These are phyloP conservation scores for Sporothrix variecibatus DNA, from an alignment of 2,329 filamentous ascomycete species.

Conservation along the genomic window DNA sequence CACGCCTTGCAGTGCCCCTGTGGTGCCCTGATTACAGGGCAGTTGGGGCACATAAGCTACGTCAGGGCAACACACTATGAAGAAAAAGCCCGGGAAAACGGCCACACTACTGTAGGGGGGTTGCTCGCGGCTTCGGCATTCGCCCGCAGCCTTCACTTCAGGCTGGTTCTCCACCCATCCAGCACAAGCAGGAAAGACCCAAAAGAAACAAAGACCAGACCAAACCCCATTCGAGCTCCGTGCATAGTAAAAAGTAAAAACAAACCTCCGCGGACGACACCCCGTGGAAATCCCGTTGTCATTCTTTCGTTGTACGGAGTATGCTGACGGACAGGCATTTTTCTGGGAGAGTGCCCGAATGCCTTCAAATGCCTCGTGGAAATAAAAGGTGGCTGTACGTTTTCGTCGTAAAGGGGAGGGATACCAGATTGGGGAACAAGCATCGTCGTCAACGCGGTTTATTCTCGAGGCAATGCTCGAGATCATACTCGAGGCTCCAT, in stretches of 20 bases:
- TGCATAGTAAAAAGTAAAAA: background rate
- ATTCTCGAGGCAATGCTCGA: background rate
- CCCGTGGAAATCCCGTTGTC: slow-evolving; percentile 3
- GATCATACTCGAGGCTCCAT: background rate
- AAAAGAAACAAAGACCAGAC: background rate
- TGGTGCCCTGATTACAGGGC: no score
- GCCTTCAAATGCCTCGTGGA: slow-evolving; percentile 11
- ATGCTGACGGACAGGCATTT: background rate
- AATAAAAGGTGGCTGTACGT: background rate
- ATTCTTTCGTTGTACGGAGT: background rate
- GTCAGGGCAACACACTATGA: background rate
- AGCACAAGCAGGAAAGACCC: background rate
- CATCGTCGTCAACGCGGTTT: background rate
- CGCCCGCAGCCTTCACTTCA: slow-evolving; percentile 13
- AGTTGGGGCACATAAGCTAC: no score
- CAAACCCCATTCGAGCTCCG: background rate
- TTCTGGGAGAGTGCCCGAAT: background rate
- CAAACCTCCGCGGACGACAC: background rate
- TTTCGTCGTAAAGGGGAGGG: no score
- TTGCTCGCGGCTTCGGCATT: slow-evolving; percentile 27
- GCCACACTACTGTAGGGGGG: slow-evolving; percentile 9
- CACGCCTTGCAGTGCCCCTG: background rate
- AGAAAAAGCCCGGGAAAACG: slow-evolving; percentile 9
- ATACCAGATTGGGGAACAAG: background rate
- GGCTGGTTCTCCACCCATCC: background rate